Conservation (phyloP, 305 asterid species). For the Fraxinus sp. region DNA sequence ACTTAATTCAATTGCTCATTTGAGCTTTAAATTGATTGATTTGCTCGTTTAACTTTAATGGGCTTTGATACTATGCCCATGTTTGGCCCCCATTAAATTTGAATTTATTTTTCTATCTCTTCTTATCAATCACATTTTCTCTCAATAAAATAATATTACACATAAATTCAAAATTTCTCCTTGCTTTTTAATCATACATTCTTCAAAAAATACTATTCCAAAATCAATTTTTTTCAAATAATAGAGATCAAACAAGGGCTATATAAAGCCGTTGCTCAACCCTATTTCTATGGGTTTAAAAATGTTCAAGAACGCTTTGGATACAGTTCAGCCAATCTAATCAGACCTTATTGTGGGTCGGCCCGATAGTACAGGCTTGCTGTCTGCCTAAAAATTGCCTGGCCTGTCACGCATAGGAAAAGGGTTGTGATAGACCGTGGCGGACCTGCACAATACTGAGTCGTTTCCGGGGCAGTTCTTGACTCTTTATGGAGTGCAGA, state of each 20-base stretch:
- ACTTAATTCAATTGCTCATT: not conserved
- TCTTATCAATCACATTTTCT: not conserved
- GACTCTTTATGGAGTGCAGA: not conserved
- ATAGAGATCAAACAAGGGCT: not conserved
- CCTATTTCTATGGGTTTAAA: not conserved
- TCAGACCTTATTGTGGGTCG: not conserved
- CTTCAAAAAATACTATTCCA: not conserved
- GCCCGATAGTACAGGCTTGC: not conserved
- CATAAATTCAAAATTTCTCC: not conserved
- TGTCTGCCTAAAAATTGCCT: not conserved
- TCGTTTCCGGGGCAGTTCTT: not conserved
- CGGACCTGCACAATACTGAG: not conserved
- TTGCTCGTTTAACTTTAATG: not conserved
- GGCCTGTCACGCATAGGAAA: not conserved
- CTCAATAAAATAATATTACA: too few relatives aligned
- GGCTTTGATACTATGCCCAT: not conserved
- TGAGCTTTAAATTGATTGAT: not conserved
- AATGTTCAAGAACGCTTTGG: not conserved
- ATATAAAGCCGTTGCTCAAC: not conserved
- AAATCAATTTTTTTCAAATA: not conserved
- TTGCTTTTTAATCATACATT: not conserved
- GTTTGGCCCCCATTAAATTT: not conserved
- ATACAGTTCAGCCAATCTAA: not conserved
- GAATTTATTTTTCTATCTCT: not conserved
- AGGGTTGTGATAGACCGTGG: not conserved